Percentiles rank a stretch among this genome's conserved stretches.
These are phyloP conservation scores for Nectriaceae sp. DNA, from an alignment of 2,329 filamentous ascomycete species.

Conservation along the genomic window DNA sequence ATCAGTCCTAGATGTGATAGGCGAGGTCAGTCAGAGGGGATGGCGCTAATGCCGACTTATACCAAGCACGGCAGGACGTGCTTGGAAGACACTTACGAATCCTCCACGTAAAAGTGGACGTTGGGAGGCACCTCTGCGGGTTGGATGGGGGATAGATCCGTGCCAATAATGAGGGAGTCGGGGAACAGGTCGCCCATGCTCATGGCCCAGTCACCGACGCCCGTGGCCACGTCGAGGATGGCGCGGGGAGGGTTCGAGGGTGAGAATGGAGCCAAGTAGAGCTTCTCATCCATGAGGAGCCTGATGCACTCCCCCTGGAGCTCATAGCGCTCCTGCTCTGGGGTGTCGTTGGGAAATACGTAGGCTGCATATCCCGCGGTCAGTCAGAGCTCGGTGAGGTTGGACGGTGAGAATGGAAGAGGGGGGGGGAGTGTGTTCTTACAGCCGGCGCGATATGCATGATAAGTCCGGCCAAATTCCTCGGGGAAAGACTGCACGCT, in stretches of 20 bases:
- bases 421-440: constrained; percentile 30
- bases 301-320: constrained; percentile 38
- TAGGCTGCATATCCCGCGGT: constrained; percentile 42
- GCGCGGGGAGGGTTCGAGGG: constrained; percentile 32
- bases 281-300: constrained; percentile 35
- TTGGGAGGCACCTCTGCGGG: constrained; percentile 67
- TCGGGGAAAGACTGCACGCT: constrained; percentile 39
- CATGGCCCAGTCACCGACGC: constrained; percentile 60
- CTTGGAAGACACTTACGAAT: constrained; percentile 41
- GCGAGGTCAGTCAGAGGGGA: neutral
- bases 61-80: too few relatives aligned
- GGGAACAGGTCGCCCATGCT: constrained; percentile 65
- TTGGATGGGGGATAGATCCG: constrained; percentile 68
- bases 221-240: constrained; percentile 45
- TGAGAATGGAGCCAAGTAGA: constrained; percentile 43
- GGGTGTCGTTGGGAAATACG: constrained; percentile 43
- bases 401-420: too few relatives aligned
- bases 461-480: constrained; percentile 46
- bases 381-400: too few relatives aligned
- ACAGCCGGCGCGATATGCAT: constrained; percentile 48
- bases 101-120: constrained; percentile 72
- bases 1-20: constrained; percentile 38
- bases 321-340: constrained; percentile 41
- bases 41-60: too few relatives aligned
- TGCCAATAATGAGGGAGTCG: constrained; percentile 57